These are phyloP conservation scores for Bodo saltans DNA, from an alignment of 78 protist species.

Conservation along the genomic window DNA sequence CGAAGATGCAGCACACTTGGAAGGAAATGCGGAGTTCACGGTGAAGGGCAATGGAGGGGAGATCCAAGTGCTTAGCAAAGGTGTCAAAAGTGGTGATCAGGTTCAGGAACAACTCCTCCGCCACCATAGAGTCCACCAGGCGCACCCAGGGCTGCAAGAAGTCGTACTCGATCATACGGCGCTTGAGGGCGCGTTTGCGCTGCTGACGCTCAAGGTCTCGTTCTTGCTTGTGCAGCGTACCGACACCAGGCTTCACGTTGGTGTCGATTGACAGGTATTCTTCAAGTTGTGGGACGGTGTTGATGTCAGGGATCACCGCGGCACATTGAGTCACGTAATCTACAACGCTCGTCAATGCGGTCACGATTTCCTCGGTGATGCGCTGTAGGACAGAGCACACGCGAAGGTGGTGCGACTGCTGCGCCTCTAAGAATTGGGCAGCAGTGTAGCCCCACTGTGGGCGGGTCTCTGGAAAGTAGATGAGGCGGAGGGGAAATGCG, in stretches of 20 bases:
- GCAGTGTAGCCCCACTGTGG: not conserved
- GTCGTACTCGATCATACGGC: slow-evolving; percentile 26
- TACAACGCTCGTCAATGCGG: not conserved
- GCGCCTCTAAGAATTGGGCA: not conserved
- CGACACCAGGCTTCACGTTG: not conserved
- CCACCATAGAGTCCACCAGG: not conserved
- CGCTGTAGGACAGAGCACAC: not conserved
- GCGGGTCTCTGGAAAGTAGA: not conserved
- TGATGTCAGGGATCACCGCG: slow-evolving; percentile 22
- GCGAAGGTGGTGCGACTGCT: not conserved
- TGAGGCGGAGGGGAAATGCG: not conserved
- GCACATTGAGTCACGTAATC: not conserved
- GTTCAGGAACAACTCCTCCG: not conserved
- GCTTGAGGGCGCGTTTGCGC: slow-evolving; percentile 23
- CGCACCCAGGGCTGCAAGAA: not conserved
- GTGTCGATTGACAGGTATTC: not conserved
- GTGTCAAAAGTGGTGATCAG: not conserved
- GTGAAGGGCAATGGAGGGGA: not conserved
- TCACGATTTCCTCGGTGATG: not conserved
- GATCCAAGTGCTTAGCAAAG: not conserved
- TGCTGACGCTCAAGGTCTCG: slow-evolving; percentile 9
- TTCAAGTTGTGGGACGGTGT: not conserved
- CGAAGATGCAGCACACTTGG: not conserved
- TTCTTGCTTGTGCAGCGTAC: not conserved
- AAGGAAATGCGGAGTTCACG: not conserved